Evolutionary conservation across 345 rosid genomes (phyloP).

Genomic region (Pistacia integerrima): DNA sequence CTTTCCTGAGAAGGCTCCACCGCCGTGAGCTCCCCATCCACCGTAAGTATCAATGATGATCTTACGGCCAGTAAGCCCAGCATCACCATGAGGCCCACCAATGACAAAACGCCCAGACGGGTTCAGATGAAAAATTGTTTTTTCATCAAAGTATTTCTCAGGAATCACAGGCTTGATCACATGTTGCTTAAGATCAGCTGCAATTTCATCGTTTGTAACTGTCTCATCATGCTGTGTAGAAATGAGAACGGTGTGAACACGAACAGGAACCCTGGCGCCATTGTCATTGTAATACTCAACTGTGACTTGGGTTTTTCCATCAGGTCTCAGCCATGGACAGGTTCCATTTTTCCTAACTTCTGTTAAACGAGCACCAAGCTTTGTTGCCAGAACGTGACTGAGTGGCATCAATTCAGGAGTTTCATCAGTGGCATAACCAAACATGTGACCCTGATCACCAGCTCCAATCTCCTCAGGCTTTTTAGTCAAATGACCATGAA

Average conservation of each 20-base stretch:
- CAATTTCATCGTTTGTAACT: slow-evolving; percentile 59
- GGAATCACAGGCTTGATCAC: slow-evolving; percentile 78
- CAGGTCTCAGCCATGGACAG: slow-evolving; percentile 57
- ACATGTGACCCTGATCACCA: slow-evolving; percentile 82
- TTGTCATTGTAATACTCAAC: slow-evolving; percentile 60
- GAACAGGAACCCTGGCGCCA: slow-evolving; percentile 54
- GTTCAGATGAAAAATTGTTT: slow-evolving; percentile 84
- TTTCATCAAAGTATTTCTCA: slow-evolving; percentile 73
- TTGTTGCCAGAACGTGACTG: slow-evolving; percentile 71
- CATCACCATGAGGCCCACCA: slow-evolving; percentile 83
- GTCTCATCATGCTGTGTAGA: slow-evolving; percentile 64
- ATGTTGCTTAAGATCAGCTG: slow-evolving; percentile 58
- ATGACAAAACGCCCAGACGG: slow-evolving; percentile 83
- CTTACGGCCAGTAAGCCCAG: slow-evolving; percentile 81
- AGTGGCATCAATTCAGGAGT: slow-evolving; percentile 76
- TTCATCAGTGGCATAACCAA: slow-evolving; percentile 76
- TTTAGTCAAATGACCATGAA: slow-evolving; percentile 70
- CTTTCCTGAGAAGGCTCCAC: slow-evolving; percentile 84
- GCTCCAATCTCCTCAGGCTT: slow-evolving; percentile 73
- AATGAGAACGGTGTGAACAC: slow-evolving; percentile 59
- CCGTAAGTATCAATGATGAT: slow-evolving; percentile 83
- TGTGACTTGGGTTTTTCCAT: slow-evolving; percentile 63
- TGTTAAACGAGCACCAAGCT: slow-evolving; percentile 75
- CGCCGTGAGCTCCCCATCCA: slow-evolving; percentile 85
- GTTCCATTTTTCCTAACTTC: slow-evolving; percentile 66